Evolutionary conservation across 345 rosid species (phyloP), one percentile per base, ranked within the genome.

Genomic region (Hibiscus trionum): DNA sequence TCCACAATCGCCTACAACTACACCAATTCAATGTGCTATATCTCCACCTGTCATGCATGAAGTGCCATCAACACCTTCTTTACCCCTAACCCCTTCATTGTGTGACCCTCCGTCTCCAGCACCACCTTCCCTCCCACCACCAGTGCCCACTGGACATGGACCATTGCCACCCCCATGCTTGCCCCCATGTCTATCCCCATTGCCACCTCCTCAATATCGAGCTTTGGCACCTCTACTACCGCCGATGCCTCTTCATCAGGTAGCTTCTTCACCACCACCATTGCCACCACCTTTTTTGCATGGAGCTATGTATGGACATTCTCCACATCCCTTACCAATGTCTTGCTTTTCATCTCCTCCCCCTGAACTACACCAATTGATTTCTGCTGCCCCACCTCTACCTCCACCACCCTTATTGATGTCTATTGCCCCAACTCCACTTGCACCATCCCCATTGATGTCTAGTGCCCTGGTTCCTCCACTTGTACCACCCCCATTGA

Each of bases 261-360:
- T 78, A 69, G 67, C 81, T 0, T 82, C 85, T 17, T 84, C 78
- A 24, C 31, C 33, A 24, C 82, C 89, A 4, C 19, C 66, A 15
- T 39, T 21, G 26, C 31, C 33, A 24, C 53, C 52, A 42, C 11
- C 47, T 21, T 11, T 47, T 14, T 66, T 26, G 31, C 55, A 9
- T 47, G 71, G 16, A 62, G n/a, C 47, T 33, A 5, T 2, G 4
- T n/a, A 15, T 6, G 19, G 44, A 33, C 58, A 1, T 53, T 42
- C 69, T 10, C 69, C 19, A 44, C 35, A 6, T 10, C 33, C 31
- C 61, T 4, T 5, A 58, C 52, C 68, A 8, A 15, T 31, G 31
- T 3, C 61, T 21, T 4, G 15, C 3, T 21, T 15, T 1, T 15
- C 31, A 21, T 10, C 29, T 24, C 31, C 15, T 19, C 11, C 27